A percentile compares a stretch with the other conserved stretches of the same genome.
Conservation (phyloP, 441 rosid species). For the Pelargonium myrrhifolium region DNA sequence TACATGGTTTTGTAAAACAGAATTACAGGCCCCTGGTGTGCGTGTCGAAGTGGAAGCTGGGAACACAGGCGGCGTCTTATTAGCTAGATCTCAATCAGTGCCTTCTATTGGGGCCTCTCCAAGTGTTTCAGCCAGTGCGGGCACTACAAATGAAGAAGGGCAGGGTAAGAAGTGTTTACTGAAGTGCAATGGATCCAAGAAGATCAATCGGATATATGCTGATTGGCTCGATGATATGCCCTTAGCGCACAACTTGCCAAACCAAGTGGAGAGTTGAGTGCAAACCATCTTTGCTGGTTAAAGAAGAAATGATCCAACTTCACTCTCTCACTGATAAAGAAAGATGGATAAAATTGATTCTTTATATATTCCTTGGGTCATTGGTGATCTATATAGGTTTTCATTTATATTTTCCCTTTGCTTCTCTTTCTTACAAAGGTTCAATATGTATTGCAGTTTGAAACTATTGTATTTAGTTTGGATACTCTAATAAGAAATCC, state of each 20-base stretch:
- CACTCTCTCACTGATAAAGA: too few relatives aligned
- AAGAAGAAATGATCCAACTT: too few relatives aligned
- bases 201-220: constrained; percentile 74
- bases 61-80: constrained; percentile 20
- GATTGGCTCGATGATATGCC: constrained; percentile 97
- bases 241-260: constrained; percentile 38
- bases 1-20: constrained; percentile 28
- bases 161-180: constrained; percentile 48
- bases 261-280: constrained; percentile 55
- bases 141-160: constrained; percentile 41
- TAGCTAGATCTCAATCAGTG: constrained; percentile 29
- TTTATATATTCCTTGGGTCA: too few relatives aligned
- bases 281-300: background rate
- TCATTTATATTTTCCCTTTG: too few relatives aligned
- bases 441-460: too few relatives aligned
- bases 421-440: too few relatives aligned
- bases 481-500: too few relatives aligned
- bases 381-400: too few relatives aligned
- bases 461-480: too few relatives aligned
- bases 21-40: constrained; percentile 46
- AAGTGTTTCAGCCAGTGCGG: constrained; percentile 25
- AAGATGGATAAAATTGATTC: too few relatives aligned
- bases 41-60: constrained; percentile 51
- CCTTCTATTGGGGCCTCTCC: constrained; percentile 36
- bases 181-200: constrained; percentile 78